These are phyloP conservation scores for Zostera marina DNA, from an alignment of 116 monocot genomes.

Conservation along the genomic window DNA sequence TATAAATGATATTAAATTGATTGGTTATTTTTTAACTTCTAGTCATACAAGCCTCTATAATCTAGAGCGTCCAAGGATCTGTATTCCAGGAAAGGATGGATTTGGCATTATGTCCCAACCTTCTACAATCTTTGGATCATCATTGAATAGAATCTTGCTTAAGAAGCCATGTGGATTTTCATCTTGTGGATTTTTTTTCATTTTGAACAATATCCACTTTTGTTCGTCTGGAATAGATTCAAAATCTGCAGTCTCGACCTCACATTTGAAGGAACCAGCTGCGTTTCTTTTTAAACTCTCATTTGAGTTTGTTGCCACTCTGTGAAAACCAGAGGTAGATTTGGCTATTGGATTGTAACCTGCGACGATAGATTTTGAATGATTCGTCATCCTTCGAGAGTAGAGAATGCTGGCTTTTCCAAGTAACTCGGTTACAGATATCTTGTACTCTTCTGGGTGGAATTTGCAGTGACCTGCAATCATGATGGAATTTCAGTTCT, in stretches of 20 bases:
- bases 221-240: conserved; percentile 30
- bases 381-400: conserved; percentile 12
- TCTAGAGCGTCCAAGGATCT: conserved; percentile 8
- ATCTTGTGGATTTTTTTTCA: conserved; percentile 27
- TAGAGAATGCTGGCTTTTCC: conserved; percentile 27
- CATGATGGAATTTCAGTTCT: not conserved
- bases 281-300: conserved; percentile 39
- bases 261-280: conserved; percentile 29
- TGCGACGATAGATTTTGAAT: conserved; percentile 7
- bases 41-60: no score
- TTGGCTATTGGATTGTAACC: conserved; percentile 31
- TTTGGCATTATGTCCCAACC: conserved; percentile 80
- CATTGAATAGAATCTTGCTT: conserved; percentile 74
- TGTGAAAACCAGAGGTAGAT: conserved; percentile 36
- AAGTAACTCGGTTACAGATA: conserved; percentile 46
- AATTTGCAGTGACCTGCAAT: conserved; percentile 60
- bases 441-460: conserved; percentile 42
- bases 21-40: no score
- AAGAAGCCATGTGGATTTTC: conserved; percentile 54
- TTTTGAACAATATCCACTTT: conserved; percentile 22
- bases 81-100: conserved; percentile 2
- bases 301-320: conserved; percentile 31
- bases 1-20: no score
- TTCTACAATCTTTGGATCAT: conserved; percentile 76
- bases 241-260: conserved; percentile 18